These are phyloP conservation scores for Scheffersomyces lignicola DNA, from an alignment of 1,139 yeast species.

Conservation along the genomic window DNA sequence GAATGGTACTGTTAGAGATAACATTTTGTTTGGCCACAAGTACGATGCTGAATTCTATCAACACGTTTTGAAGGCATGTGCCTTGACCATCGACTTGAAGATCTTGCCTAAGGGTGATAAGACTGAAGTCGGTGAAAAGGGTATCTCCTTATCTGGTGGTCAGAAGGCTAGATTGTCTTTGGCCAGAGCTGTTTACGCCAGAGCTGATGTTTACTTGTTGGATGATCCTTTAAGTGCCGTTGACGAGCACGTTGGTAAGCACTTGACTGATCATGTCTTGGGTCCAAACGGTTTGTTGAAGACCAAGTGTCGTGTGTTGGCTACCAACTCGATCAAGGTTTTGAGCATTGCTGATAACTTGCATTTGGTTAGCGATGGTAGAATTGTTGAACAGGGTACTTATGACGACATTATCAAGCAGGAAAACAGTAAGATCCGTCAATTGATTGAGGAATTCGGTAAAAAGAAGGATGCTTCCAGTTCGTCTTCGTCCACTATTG, in stretches of 20 bases:
- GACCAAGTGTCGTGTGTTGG: conserved; percentile 75
- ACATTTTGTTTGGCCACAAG: conserved; percentile 38
- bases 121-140: conserved; percentile 45
- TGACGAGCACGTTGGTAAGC: conserved; percentile 36
- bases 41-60: conserved; percentile 28
- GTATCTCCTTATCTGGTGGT: conserved; percentile 41
- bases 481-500: conserved; percentile 10
- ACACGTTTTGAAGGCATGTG: conserved; percentile 35
- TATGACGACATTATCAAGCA: conserved; percentile 58
- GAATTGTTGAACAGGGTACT: conserved; percentile 75
- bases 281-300: conserved; percentile 81
- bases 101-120: conserved; percentile 38
- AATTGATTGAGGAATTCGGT: conserved; percentile 76
- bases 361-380: conserved; percentile 73
- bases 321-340: conserved; percentile 88
- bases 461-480: conserved; percentile 35
- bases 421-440: conserved; percentile 55
- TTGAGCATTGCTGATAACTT: conserved; percentile 75
- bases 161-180: conserved; percentile 40
- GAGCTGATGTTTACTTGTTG: conserved; percentile 37
- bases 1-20: conserved; percentile 39
- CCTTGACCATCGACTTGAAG: conserved; percentile 34
- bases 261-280: conserved; percentile 43
- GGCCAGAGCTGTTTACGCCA: conserved; percentile 41
- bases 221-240: conserved; percentile 41